phyloP scores from a whole-genome alignment of 192 early-diverging fungal species.

The Chytriomyces hyalinus region DNA sequence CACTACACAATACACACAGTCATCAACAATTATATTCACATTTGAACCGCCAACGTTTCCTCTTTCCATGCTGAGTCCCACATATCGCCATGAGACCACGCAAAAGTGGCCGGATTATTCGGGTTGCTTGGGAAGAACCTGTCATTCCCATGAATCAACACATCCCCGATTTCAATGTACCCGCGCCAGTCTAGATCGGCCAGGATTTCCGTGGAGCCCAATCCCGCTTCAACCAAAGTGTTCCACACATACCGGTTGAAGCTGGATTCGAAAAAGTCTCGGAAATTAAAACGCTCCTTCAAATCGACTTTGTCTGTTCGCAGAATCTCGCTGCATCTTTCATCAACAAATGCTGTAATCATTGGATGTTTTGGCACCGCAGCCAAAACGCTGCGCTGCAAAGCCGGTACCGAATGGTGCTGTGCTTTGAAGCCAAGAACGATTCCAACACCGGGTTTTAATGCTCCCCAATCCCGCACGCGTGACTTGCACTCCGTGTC shows the following conservation, averaged over 20 bases:
- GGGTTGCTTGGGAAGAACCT: conserved; percentile 13
- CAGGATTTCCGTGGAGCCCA: not conserved
- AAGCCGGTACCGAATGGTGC: conserved; percentile 1
- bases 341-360: conserved; percentile 14
- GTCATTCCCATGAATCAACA: conserved; percentile 30
- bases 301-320: not conserved
- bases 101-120: not conserved
- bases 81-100: not conserved
- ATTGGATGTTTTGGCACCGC: conserved; percentile 24
- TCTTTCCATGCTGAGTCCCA: not conserved
- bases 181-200: conserved; percentile 6
- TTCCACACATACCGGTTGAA: conserved; percentile 4
- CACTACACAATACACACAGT: too few species aligned
- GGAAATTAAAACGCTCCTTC: not conserved
- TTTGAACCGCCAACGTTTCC: too few species aligned
- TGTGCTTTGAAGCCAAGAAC: conserved; percentile 24
- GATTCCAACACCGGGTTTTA: not conserved
- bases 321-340: not conserved
- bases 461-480: conserved; percentile 1
- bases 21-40: too few species aligned
- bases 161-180: conserved; percentile 16
- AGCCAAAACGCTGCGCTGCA: conserved; percentile 2
- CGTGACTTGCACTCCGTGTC: conserved; percentile 2
- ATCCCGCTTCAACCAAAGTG: not conserved
- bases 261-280: not conserved